Evolutionary conservation across 805 yeast genomes (phyloP).

Genomic region (Isabelozyma gotoi): DNA sequence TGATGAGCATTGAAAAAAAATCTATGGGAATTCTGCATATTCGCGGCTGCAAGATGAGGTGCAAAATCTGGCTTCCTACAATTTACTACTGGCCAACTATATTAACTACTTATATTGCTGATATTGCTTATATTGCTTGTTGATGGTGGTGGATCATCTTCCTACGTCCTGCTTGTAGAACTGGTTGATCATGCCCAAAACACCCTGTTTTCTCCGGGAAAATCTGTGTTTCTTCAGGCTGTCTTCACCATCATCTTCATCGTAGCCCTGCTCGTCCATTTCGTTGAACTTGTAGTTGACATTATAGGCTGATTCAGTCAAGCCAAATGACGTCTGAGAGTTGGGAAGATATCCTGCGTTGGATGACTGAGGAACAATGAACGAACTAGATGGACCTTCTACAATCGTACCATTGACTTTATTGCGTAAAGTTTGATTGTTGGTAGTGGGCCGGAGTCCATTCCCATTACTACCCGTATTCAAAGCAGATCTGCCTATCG

Average conservation of each 20-base stretch:
- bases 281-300: conserved; percentile 21
- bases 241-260: conserved; percentile 30
- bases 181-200: conserved; percentile 77
- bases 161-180: conserved; percentile 58
- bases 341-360: neutral
- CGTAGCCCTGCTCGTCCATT: conserved; percentile 18
- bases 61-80: neutral
- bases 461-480: conserved; percentile 2
- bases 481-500: neutral
- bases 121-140: too few species aligned
- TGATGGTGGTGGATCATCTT: conserved; percentile 10
- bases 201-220: conserved; percentile 45
- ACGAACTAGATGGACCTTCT: conserved; percentile 16
- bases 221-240: conserved; percentile 29
- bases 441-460: neutral
- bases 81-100: neutral
- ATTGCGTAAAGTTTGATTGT: neutral
- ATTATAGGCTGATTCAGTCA: conserved; percentile 27
- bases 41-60: too few species aligned
- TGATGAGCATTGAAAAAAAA: conserved; percentile 1
- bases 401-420: neutral
- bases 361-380: conserved; percentile 6
- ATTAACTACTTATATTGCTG: neutral
- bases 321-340: conserved; percentile 6
- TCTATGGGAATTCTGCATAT: neutral